Evolutionary conservation across 352 stramenopile species (phyloP), one percentile per base, ranked within the genome.

Genomic region (Pythium dissotocum): DNA sequence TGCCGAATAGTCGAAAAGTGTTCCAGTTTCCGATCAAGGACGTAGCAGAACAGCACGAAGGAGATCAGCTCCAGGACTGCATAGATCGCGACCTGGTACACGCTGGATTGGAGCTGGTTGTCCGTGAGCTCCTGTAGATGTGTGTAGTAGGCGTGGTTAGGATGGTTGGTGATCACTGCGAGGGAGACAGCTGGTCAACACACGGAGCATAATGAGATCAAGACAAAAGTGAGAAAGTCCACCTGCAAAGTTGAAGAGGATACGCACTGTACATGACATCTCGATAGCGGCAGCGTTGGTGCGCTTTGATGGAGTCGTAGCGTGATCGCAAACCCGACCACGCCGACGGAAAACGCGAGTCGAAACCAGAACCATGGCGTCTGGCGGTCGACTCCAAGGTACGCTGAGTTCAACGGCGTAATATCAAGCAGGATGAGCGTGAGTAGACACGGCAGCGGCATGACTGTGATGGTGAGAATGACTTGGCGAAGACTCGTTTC

Each of bases 71-170:
- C 61, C 18, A 60, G 36, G 5, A n/a, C 4, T 1, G 61, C 52
- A 18, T 60, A 59, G 6, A 42, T n/a, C n/a, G 32, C 28, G 7
- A 60, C 61, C 16, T 44, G 21, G 4, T 21, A n/a, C 1, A 32
- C 52, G 5, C 26, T 44, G 8, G 13, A 33, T 0, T 4, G 33
- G 13, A 60, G 38, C 36, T 67, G n/a, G 32, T 51, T 21, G 35
- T 38, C 12, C 9, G 61, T 60, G 48, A 67, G 61, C 14, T 13
- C 4, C 51, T 30, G 33, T 4, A 67, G 49, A 4, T 67, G 61
- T 4, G 40, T 40, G 61, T 67, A 60, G 61, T 61, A 67, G 9
- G 32, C 36, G 49, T 36, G 61, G 52, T 54, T 67, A 4, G 48
- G 49, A 14, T 60, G 33, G 7, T 40, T 30, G 35, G 18, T 42